Conservation (phyloP, 2,329 filamentous ascomycete genomes). For the Bipolaris victoriae region DNA sequence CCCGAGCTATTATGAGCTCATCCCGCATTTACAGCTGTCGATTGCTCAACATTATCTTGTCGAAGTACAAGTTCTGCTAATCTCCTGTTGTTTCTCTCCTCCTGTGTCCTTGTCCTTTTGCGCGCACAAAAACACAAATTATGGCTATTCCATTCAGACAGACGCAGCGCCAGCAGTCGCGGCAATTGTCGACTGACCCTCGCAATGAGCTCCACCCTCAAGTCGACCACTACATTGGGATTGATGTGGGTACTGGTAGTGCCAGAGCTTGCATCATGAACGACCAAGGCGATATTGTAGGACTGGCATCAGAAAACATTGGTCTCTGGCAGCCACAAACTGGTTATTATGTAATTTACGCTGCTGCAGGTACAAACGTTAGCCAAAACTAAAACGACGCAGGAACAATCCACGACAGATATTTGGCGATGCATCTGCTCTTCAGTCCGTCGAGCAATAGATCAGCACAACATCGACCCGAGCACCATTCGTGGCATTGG, state of each 20-base stretch:
- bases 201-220: slow-evolving; percentile 64
- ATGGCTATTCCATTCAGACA: slow-evolving; percentile 40
- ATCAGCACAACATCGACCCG: slow-evolving; percentile 79
- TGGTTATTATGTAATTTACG: slow-evolving; percentile 59
- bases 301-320: slow-evolving; percentile 60
- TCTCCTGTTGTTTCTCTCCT: not conserved
- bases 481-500: slow-evolving; percentile 84
- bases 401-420: slow-evolving; percentile 97
- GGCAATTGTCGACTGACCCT: slow-evolving; percentile 57
- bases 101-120: slow-evolving; percentile 1
- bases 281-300: slow-evolving; percentile 82
- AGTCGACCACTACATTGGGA: slow-evolving; percentile 74
- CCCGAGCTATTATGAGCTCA: slow-evolving; percentile 46
- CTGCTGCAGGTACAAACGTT: not conserved
- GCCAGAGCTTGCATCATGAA: slow-evolving; percentile 96
- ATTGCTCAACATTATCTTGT: slow-evolving; percentile 41
- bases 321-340: slow-evolving; percentile 61
- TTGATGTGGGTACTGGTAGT: slow-evolving; percentile 96
- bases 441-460: slow-evolving; percentile 82
- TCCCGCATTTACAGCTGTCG: slow-evolving; percentile 38
- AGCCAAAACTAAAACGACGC: slow-evolving; percentile 14
- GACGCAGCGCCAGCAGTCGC: slow-evolving; percentile 45
- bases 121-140: slow-evolving; percentile 12
- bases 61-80: slow-evolving; percentile 5
- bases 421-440: slow-evolving; percentile 96